These are phyloP conservation scores for Microbotryum saponariae DNA, from an alignment of 1,284 basidiomycete genomes.

Conservation along the genomic window DNA sequence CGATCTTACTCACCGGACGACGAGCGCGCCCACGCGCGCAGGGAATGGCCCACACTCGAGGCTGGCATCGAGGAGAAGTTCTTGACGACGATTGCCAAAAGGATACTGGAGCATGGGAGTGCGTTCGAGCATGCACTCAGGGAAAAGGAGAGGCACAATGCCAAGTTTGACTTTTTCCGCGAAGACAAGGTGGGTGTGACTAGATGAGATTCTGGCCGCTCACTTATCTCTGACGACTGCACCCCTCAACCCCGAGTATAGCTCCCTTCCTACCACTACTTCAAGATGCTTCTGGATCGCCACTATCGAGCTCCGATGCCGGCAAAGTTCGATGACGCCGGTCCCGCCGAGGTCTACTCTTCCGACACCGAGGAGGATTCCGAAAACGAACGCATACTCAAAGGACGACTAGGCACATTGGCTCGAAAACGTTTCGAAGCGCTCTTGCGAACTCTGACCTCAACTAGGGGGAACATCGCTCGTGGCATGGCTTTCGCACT, in stretches of 20 bases:
- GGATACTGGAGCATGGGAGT: slow-evolving; percentile 70
- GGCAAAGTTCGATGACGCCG: slow-evolving; percentile 78
- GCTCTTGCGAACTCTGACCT: slow-evolving; percentile 77
- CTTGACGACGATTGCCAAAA: slow-evolving; percentile 71
- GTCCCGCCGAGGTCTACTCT: slow-evolving; percentile 75
- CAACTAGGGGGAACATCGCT: slow-evolving; percentile 81
- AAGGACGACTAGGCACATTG: slow-evolving; percentile 56
- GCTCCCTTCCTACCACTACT: slow-evolving; percentile 74
- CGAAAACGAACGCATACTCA: slow-evolving; percentile 57
- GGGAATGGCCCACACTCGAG: slow-evolving; percentile 51
- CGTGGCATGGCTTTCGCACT: slow-evolving; percentile 91
- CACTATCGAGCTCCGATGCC: slow-evolving; percentile 50
- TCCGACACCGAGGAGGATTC: slow-evolving; percentile 92
- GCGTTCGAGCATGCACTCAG: slow-evolving; percentile 67
- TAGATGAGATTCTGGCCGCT: neutral
- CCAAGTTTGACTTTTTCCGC: slow-evolving; percentile 71
- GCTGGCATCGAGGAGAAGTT: slow-evolving; percentile 64
- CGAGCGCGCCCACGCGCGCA: slow-evolving; percentile 36
- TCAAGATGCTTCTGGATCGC: slow-evolving; percentile 63
- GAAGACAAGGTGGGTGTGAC: slow-evolving; percentile 53
- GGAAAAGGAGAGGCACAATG: slow-evolving; percentile 68
- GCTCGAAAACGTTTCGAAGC: slow-evolving; percentile 75
- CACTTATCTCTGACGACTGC: neutral
- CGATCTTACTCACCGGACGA: slow-evolving; percentile 8
- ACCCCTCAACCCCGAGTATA: slow-evolving; percentile 39